Base-by-base conservation (phyloP, 2,329 filamentous ascomycete genomes). In the Nothopassalora personata region DNA sequence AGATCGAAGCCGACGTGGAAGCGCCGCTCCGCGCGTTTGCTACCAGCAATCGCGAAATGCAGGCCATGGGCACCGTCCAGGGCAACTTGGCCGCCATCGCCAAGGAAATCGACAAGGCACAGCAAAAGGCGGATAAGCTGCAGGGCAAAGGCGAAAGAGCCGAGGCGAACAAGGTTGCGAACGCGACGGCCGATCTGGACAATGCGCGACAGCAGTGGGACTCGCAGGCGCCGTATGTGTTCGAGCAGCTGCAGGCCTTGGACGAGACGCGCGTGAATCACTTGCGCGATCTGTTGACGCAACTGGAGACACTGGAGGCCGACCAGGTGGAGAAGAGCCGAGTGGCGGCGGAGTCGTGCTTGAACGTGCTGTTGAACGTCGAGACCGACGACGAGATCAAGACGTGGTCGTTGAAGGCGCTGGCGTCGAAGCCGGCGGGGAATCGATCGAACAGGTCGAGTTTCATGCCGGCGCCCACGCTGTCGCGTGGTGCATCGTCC, bases 181-280 rank as follows among this genome's bases (percentile, higher is more conserved):
- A 82, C 62, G 91, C 91, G 11, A 81, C 84, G 10, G 79, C 84
- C 18, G 87, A 86, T 64, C 83, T 95, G 47, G 89, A 96, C 64
- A 85, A 85, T 60, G 88, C 91, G n/a, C 84, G 81, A 48, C 83
- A 87, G 65, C 89, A 96, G 72, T 99, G 94, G 94, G 87, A 96
- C 57, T 91, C 91, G 0, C 91, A 96, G 73, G 91, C 94, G 13
- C 94, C 94, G 1, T 97, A 90, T 74, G 88, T 97, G 61, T 97
- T 96, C 71, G 94, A 99, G 75, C 89, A 87, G 61, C 83, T 99
- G 28, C 94, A 99, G 73, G 88, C 90, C 5, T 79, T 95, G 33
- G 94, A 99, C 71, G 94, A 99, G 77, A 87, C 84, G 67, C 86
- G 94, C 57, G 80, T 95, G 66, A 96, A 97, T 73, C 88, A 95